Conservation (phyloP, 441 rosid genomes). For the Syzygium malaccense region DNA sequence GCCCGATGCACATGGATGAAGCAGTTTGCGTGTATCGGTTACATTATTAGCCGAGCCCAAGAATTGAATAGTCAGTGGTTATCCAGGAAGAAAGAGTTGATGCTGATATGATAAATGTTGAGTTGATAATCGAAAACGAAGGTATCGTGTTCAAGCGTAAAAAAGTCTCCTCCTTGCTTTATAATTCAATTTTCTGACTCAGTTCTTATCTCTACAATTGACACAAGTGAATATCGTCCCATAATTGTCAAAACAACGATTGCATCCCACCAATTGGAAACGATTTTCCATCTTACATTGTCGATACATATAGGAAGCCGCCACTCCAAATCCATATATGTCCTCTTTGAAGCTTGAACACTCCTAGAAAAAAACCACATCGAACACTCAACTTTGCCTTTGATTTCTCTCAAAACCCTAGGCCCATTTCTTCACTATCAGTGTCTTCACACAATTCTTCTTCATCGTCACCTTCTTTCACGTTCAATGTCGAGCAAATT, state of each 20-base stretch:
- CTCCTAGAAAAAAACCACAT: neutral
- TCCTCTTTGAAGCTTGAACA: neutral
- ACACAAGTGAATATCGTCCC: too few relatives aligned
- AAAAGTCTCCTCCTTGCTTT: too few relatives aligned
- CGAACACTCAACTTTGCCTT: neutral
- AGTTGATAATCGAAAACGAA: too few relatives aligned
- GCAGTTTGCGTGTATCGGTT: too few relatives aligned
- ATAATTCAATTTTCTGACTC: too few relatives aligned
- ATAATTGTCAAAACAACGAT: neutral
- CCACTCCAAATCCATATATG: neutral
- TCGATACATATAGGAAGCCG: neutral
- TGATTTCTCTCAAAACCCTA: neutral
- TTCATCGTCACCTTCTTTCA: neutral
- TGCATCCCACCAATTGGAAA: neutral
- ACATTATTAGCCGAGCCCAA: too few relatives aligned
- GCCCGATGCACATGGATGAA: too few relatives aligned
- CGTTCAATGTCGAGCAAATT: neutral
- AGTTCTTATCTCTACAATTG: too few relatives aligned
- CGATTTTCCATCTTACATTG: neutral
- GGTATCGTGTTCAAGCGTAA: too few relatives aligned
- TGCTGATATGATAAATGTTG: too few relatives aligned
- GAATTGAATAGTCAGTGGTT: too few relatives aligned
- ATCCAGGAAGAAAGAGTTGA: too few relatives aligned
- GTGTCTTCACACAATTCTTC: neutral
- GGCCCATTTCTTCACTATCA: neutral